phyloP scores from a whole-genome alignment of 2,329 filamentous ascomycete species.

The Ceratocystis cacaofunesta region DNA sequence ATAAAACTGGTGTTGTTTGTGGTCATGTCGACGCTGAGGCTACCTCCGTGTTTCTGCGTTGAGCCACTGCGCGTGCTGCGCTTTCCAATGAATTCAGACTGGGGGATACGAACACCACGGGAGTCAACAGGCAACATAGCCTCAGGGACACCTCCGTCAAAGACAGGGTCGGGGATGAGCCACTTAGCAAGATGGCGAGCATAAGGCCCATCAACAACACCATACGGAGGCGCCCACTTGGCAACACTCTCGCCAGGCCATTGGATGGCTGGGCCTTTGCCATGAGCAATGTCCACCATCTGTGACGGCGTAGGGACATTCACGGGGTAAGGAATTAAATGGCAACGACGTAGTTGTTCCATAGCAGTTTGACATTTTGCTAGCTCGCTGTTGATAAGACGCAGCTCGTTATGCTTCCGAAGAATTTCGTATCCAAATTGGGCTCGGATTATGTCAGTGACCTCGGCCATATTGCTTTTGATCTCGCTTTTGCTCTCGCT shows the following conservation, averaged over 20 bases:
- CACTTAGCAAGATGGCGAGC: slow-evolving; percentile 89
- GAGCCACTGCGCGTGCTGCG: slow-evolving; percentile 32
- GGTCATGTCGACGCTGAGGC: slow-evolving; percentile 17
- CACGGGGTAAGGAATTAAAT: slow-evolving; percentile 78
- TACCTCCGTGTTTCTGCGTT: slow-evolving; percentile 39
- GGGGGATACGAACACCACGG: slow-evolving; percentile 64
- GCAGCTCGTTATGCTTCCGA: slow-evolving; percentile 85
- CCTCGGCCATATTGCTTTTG: slow-evolving; percentile 3
- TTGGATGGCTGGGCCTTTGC: slow-evolving; percentile 56
- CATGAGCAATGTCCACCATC: slow-evolving; percentile 56
- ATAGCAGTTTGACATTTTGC: slow-evolving; percentile 88
- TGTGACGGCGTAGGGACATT: slow-evolving; percentile 50
- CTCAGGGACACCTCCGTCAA: slow-evolving; percentile 52
- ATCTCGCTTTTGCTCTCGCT: neutral
- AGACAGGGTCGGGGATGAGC: slow-evolving; percentile 77
- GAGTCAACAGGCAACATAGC: slow-evolving; percentile 30
- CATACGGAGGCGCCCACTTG: slow-evolving; percentile 72
- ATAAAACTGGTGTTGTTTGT: neutral
- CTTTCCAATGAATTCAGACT: slow-evolving; percentile 34
- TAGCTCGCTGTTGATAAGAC: slow-evolving; percentile 87
- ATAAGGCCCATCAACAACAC: slow-evolving; percentile 83
- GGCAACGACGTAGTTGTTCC: slow-evolving; percentile 84
- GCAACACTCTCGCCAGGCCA: slow-evolving; percentile 50
- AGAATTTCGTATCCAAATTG: slow-evolving; percentile 86
- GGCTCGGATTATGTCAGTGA: slow-evolving; percentile 44